Evolutionary conservation across 2,329 filamentous ascomycete genomes (phyloP), one percentile per base, ranked within the genome.

Genomic region (Sordariomycetes sp.): DNA sequence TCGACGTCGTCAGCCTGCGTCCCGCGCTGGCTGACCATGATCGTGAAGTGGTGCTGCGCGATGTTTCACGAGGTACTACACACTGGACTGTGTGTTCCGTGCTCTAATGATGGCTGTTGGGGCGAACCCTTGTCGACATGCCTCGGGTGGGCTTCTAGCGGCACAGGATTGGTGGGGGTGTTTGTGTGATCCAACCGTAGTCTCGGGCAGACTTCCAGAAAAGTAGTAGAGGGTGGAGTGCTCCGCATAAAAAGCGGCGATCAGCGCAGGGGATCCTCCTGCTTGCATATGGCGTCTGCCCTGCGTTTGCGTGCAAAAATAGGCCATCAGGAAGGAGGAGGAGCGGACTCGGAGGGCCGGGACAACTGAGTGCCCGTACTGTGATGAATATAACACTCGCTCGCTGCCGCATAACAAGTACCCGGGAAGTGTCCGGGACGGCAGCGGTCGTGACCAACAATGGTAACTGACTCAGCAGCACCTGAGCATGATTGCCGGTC

Each of bases 231-330:
- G 21, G 5, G 14, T 33, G 31, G 31, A 18, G 31, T 33, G n/a
- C 12, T 21, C 14, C 25, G 21, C 31, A 12, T 17, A 12, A 27
- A 14, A 20, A 14, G n/a, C 33, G 29, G 23, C 29, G 34, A 36
- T 36, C 34, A 36, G 34, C 34, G 29, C 34, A 32, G 27, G 34
- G 34, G 34, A 21, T 16, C 19, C 21, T 28, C 23, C 34, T 20
- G 19, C n/a, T 15, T 30, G n/a, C 16, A 14, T 27, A 30, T 35
- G 33, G 26, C 32, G 21, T 33, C 23, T 33, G 33, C 15, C 25
- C 18, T 30, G 26, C 26, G 19, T 19, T 24, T 17, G 20, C 6
- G 17, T 15, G 27, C 33, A 35, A 30, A 35, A 30, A 30, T 30
- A 35, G 27, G n/a, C n/a, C n/a, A 6, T 31, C 14, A 20, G 15